Percentiles rank a stretch among this genome's conserved stretches.
Evolutionary conservation across 345 rosid species (phyloP).

Genomic region (Populus ilicifolia): DNA sequence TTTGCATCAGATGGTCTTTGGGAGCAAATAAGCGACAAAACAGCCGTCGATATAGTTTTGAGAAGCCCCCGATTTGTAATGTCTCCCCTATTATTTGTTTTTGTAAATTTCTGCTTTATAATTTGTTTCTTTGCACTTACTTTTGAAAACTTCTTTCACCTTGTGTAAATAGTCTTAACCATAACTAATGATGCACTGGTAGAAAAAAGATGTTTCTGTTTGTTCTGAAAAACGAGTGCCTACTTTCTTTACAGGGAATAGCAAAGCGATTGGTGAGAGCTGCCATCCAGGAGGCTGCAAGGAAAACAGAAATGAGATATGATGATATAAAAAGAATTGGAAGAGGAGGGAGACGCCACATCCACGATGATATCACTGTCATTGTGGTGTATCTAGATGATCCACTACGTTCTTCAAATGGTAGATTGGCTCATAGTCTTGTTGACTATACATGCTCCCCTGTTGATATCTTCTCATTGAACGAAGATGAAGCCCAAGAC

Average conservation of each 20-base stretch:
- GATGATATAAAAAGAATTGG: constrained; percentile 38
- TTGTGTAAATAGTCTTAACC: neutral
- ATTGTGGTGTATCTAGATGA: constrained; percentile 52
- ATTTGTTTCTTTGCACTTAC: neutral
- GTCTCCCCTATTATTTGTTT: neutral
- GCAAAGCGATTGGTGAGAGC: constrained; percentile 54
- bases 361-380: constrained; percentile 66
- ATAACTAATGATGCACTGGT: neutral
- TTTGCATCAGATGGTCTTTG: constrained; percentile 60
- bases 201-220: neutral
- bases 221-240: neutral
- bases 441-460: constrained; percentile 39
- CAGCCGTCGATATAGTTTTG: constrained; percentile 39
- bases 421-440: constrained; percentile 17
- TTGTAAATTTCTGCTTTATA: neutral
- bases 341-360: constrained; percentile 52
- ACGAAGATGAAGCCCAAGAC: constrained; percentile 23
- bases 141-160: neutral
- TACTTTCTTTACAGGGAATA: constrained; percentile 37
- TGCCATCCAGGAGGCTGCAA: constrained; percentile 53
- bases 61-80: constrained; percentile 43
- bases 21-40: constrained; percentile 54
- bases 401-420: constrained; percentile 20
- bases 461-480: constrained; percentile 44
- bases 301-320: constrained; percentile 49